Evolutionary conservation across 306 rosid species (phyloP), one percentile per base, ranked within the genome.

Genomic region (Begonia peltatifolia): DNA sequence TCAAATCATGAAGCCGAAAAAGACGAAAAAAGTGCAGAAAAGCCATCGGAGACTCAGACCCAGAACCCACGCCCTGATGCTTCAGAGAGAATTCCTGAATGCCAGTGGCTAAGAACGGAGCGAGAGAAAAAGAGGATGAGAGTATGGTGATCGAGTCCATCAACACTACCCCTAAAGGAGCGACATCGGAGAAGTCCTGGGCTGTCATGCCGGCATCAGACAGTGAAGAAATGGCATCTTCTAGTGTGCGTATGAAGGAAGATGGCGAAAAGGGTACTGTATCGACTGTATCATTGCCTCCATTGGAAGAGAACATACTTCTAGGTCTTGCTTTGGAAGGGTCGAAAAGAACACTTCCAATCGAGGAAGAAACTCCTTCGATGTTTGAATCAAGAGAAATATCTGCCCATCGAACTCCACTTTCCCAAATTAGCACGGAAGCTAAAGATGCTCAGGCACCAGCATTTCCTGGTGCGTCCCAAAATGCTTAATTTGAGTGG

Each of bases 291-390:
- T 50, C 69, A 7, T 66, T 77, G 46, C 62, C 87, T 14, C 58
- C 87, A 42, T 58, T 90, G 42, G 95, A 86, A 68, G 96, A 86
- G 66, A 90, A 90, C 56, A 81, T 90, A 47, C 77, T 90, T 67
- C 96, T 90, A 11, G 99, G 80, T 47, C 92, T 90, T 67, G 99
- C 94, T 20, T 67, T 90, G n/a, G 94, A 90, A 58, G 99, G 95
- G 55, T 85, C 99, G 36, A 90, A 79, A 73, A 76, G 94, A 59
- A 90, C 93, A 38, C 99, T 90, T 55, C 99, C 88, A 9, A 86
- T 90, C 13, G 92, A 83, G 46, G 95, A 79, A 63, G 86, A 86
- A 16, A 55, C 58, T 57, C 66, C 78, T 53, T 58, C 83, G 57
- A 60, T 68, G 11, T 17, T 53, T 0, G 95, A 76, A 55, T 71